phyloP scores from a whole-genome alignment of 1,284 basidiomycete genomes.

The Cutaneotrichosporon sp. region DNA sequence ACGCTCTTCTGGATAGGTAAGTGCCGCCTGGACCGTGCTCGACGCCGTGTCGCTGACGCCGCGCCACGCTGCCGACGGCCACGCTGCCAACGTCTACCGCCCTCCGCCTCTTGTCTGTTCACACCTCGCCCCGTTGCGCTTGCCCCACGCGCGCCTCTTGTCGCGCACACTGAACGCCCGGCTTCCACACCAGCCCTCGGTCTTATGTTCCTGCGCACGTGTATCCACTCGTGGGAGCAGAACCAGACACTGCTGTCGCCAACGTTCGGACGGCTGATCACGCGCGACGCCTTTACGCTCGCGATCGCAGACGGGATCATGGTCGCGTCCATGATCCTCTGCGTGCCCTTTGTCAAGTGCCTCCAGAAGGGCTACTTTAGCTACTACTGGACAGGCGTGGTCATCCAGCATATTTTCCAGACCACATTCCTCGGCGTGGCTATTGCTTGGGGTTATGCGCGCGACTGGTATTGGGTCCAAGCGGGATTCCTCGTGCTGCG shows the following conservation, averaged over 20 bases:
- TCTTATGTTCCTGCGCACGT: slow-evolving; percentile 69
- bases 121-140: not conserved
- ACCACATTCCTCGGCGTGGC: slow-evolving; percentile 62
- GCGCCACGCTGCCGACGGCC: not conserved
- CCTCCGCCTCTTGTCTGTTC: not conserved
- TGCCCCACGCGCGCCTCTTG: not conserved
- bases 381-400: slow-evolving; percentile 67
- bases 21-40: slow-evolving; percentile 7
- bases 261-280: slow-evolving; percentile 81
- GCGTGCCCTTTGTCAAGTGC: slow-evolving; percentile 75
- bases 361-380: slow-evolving; percentile 69
- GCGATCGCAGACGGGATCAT: slow-evolving; percentile 79
- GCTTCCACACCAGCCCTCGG: slow-evolving; percentile 60
- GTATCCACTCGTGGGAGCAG: slow-evolving; percentile 65
- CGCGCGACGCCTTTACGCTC: slow-evolving; percentile 73
- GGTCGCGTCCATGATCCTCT: slow-evolving; percentile 66
- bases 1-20: slow-evolving; percentile 71
- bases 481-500: slow-evolving; percentile 90
- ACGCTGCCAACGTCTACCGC: not conserved
- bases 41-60: not conserved
- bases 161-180: not conserved
- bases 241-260: slow-evolving; percentile 74
- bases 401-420: slow-evolving; percentile 75
- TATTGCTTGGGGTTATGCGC: slow-evolving; percentile 53
- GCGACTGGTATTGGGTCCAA: slow-evolving; percentile 97